Conservation (phyloP, 139 green algal species). For the Zygnema cylindricum region DNA sequence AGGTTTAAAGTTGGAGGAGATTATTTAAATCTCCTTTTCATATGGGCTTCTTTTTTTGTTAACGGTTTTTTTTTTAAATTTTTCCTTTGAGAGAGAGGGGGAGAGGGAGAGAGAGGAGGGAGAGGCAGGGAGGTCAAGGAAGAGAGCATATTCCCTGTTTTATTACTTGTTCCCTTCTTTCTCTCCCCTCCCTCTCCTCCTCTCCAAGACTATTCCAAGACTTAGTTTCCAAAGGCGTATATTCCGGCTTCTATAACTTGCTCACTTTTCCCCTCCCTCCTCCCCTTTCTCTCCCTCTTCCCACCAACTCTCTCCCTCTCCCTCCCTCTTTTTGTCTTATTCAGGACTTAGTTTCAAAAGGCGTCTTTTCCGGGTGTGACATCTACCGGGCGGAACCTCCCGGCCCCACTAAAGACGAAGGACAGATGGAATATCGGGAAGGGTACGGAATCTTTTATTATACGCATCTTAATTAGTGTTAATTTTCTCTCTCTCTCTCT, state of each 20-base stretch:
- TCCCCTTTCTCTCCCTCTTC: not conserved
- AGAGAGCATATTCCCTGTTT: not conserved
- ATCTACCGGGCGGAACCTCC: conserved; percentile 7
- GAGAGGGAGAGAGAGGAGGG: too few relatives aligned
- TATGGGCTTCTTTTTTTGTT: not conserved
- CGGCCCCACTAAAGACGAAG: not conserved
- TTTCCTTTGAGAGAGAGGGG: not conserved
- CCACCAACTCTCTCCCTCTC: not conserved
- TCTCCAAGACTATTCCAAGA: too few relatives aligned
- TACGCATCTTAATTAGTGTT: too few relatives aligned
- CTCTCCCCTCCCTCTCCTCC: not conserved
- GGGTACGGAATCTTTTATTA: too few relatives aligned
- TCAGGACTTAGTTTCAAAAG: not conserved
- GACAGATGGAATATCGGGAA: not conserved
- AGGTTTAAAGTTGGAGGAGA: too few relatives aligned
- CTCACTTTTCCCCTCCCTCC: not conserved
- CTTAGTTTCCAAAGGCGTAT: too few relatives aligned
- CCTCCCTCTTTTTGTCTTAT: not conserved
- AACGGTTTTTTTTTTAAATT: not conserved
- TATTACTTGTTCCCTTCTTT: not conserved
- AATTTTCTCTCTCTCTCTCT: too few relatives aligned
- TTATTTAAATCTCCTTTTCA: not conserved
- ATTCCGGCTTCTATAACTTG: not conserved
- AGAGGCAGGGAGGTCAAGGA: too few relatives aligned
- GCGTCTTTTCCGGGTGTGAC: not conserved